Evolutionary conservation across 1,284 basidiomycete genomes (phyloP).

Genomic region (Cryptococcus sp.): DNA sequence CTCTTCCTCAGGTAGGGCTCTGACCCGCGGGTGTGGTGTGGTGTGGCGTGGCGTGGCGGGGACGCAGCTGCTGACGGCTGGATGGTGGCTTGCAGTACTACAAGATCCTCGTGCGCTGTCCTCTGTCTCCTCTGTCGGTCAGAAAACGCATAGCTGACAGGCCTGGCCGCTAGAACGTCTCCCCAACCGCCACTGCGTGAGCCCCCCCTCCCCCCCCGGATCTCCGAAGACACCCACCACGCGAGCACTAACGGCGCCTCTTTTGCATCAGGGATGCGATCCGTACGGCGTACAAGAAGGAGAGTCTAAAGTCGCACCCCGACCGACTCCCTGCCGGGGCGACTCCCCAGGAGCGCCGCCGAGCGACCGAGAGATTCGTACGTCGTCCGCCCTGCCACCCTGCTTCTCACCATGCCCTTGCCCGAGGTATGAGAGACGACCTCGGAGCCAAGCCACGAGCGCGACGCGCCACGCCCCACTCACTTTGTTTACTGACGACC

Average conservation of each 20-base stretch:
- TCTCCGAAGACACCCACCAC: not conserved
- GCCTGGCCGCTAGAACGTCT: slow-evolving; percentile 27
- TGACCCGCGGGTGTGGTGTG: no score
- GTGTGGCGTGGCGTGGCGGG: no score
- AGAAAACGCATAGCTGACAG: slow-evolving; percentile 1
- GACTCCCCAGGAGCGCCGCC: slow-evolving; percentile 64
- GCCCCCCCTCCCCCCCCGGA: slow-evolving; percentile 7
- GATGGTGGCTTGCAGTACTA: slow-evolving; percentile 33
- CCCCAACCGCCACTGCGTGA: slow-evolving; percentile 39
- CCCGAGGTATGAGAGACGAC: no score
- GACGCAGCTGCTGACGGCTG: not conserved
- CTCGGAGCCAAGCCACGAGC: no score
- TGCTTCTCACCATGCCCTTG: no score
- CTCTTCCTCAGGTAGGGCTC: slow-evolving; percentile 32
- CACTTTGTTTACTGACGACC: no score
- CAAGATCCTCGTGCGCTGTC: slow-evolving; percentile 37
- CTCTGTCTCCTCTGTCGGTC: not conserved
- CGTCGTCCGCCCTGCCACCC: no score
- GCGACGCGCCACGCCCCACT: no score
- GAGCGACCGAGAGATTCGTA: slow-evolving; percentile 72
- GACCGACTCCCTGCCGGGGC: slow-evolving; percentile 74
- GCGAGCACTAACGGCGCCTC: not conserved
- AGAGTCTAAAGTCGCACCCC: slow-evolving; percentile 70
- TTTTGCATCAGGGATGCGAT: slow-evolving; percentile 36
- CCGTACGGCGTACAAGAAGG: slow-evolving; percentile 48